A percentile compares a stretch with the other conserved stretches of the same genome.
Conservation (phyloP, 208 protist species). For the Leishmania lainsoni region DNA sequence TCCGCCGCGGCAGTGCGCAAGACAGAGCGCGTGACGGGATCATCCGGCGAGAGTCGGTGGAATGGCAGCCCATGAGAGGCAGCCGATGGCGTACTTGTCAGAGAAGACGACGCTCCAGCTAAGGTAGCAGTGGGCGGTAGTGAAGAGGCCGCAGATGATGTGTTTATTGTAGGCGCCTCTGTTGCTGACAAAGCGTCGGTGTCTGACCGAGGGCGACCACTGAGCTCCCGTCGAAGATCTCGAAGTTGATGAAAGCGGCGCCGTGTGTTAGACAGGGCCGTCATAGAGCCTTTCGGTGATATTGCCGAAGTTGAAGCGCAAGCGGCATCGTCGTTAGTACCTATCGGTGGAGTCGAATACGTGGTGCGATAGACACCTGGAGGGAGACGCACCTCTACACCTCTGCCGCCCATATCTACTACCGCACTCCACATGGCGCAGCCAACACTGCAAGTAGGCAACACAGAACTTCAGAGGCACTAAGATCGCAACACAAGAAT, state of each 20-base stretch:
- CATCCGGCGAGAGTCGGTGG: slow-evolving; percentile 16
- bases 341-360: neutral
- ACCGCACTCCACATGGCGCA: neutral
- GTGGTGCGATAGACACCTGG: slow-evolving; percentile 8
- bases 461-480: neutral
- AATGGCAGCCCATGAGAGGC: slow-evolving; percentile 18
- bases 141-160: neutral
- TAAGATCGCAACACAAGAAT: neutral
- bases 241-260: slow-evolving; percentile 30
- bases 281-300: neutral
- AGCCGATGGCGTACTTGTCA: neutral
- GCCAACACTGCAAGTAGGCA: neutral
- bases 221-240: slow-evolving; percentile 23
- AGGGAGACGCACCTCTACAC: neutral
- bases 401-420: neutral
- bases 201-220: slow-evolving; percentile 6
- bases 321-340: neutral
- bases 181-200: neutral
- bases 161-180: neutral
- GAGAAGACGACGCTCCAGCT: neutral
- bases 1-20: slow-evolving; percentile 47
- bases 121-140: neutral
- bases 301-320: neutral
- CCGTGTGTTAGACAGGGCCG: slow-evolving; percentile 1
- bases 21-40: slow-evolving; percentile 18